Evolutionary conservation across 75 land plant species (phyloP).

Genomic region (Cupressus sempervirens): DNA sequence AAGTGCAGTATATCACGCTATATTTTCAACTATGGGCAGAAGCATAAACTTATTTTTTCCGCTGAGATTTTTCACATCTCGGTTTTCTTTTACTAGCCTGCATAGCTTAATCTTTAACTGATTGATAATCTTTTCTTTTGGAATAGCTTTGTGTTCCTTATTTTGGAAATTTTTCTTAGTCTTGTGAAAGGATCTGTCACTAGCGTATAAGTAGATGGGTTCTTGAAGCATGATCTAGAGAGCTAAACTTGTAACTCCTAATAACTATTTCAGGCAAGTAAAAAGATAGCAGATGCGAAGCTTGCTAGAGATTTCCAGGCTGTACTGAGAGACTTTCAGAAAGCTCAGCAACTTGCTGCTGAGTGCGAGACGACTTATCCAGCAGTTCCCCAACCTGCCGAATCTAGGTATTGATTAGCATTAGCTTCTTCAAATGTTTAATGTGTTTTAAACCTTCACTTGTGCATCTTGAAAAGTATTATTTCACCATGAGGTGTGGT

Average conservation of each 20-base stretch:
- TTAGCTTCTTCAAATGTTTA: not conserved
- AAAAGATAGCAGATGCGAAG: conserved; percentile 66
- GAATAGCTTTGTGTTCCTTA: not conserved
- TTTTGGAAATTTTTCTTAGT: not conserved
- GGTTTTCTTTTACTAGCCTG: not conserved
- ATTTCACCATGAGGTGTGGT: not conserved
- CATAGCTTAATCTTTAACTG: not conserved
- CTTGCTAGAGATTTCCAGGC: conserved; percentile 74
- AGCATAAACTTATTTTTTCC: not conserved
- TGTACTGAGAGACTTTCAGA: conserved; percentile 58
- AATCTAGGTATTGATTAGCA: not conserved
- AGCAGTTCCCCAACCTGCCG: conserved; percentile 30
- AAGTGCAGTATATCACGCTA: too few relatives aligned
- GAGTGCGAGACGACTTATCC: conserved; percentile 45
- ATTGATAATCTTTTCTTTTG: not conserved
- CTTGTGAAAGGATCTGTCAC: not conserved
- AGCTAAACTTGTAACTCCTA: not conserved
- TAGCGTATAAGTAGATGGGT: not conserved
- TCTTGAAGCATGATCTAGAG: not conserved
- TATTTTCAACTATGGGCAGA: too few relatives aligned
- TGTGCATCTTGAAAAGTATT: not conserved
- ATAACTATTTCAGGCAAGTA: conserved; percentile 40
- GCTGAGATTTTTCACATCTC: not conserved
- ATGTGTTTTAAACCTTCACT: not conserved
- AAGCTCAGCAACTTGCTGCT: conserved; percentile 57